A percentile compares a stretch with the other conserved stretches of the same genome.
These are phyloP conservation scores for Mrakia blollopis DNA, from an alignment of 768 basidiomycete genomes.

Conservation along the genomic window DNA sequence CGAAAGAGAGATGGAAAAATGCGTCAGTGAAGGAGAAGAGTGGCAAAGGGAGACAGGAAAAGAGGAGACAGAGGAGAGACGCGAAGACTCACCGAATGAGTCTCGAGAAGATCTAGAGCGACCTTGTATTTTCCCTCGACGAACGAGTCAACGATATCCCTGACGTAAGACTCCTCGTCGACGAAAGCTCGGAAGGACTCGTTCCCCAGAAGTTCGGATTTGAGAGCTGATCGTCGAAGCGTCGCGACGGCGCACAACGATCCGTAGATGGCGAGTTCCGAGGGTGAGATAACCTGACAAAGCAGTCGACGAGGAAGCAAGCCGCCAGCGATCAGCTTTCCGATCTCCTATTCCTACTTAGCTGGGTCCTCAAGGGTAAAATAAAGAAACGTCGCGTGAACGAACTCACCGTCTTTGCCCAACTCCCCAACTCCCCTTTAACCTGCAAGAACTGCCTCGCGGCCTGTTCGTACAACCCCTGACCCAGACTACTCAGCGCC, in stretches of 20 bases:
- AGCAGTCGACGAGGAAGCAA: no score
- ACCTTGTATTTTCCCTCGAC: conserved; percentile 80
- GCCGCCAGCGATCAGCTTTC: no score
- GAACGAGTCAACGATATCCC: conserved; percentile 80
- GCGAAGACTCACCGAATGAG: conserved; percentile 56
- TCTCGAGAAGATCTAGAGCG: conserved; percentile 67
- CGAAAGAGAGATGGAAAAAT: background rate
- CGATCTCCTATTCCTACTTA: no score
- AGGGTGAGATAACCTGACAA: conserved; percentile 63
- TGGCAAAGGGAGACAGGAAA: background rate
- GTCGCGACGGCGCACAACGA: conserved; percentile 78
- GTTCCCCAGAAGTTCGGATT: conserved; percentile 59
- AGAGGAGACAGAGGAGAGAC: background rate
- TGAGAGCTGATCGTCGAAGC: conserved; percentile 64
- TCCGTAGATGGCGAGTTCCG: conserved; percentile 82
- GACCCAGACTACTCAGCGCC: conserved; percentile 68
- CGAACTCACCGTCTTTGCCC: conserved; percentile 60
- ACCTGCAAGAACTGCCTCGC: conserved; percentile 67
- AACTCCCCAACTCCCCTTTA: conserved; percentile 61
- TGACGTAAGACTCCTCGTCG: conserved; percentile 72
- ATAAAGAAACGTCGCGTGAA: no score
- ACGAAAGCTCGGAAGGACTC: conserved; percentile 61
- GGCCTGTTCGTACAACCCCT: conserved; percentile 71
- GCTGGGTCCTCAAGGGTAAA: no score
- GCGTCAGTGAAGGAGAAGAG: background rate